Base-by-base conservation (phyloP, 1,284 basidiomycete species). In the Paramarasmius palmivorus region DNA sequence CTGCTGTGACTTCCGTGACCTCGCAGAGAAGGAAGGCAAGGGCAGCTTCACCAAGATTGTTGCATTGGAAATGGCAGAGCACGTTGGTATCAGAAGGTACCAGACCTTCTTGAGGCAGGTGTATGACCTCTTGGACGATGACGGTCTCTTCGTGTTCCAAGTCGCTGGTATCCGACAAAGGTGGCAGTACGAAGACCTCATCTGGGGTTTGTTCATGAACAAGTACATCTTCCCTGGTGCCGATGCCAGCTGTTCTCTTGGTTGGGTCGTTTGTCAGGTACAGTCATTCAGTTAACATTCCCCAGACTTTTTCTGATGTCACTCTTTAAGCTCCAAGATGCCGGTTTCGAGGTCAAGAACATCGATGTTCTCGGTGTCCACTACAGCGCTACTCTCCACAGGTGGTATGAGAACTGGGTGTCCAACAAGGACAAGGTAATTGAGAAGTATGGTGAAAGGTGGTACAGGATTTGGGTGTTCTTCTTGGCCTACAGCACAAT, bases 151-250 rank as follows among this genome's bases (percentile, higher is more conserved):
- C 65, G 90, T 98, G 53, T 85, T 97, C 76, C 97, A 99, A 75
- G 96, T 99, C 23, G 93, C 96, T 50, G 96, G 96, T 61, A 78
- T 98, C 61, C 88, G 96, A 42, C 94, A 94, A 7, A 72, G 79
- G 39, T 99, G 96, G 97, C 97, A 99, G 71, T 98, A 90, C 63
- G 96, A 98, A 77, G 96, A 99, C 70, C 85, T 99, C 59, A 88
- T 95, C 69, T 99, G 96, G 95, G 91, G 89, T 58, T 76, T 93
- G 19, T 92, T 92, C 79, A 96, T 96, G 93, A 95, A 93, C 84
- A 95, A 95, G 68, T 95, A 95, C 63, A 73, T 98, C 68, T 99
- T 98, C 88, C 95, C 97, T 50, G 96, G 97, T 67, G 97, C 97
- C 7, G 96, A 99, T 65, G 95, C 95, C 0, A 92, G 88, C 6